phyloP scores from a whole-genome alignment of 176 grass and related monocot species.

The Oryza glumipatula region DNA sequence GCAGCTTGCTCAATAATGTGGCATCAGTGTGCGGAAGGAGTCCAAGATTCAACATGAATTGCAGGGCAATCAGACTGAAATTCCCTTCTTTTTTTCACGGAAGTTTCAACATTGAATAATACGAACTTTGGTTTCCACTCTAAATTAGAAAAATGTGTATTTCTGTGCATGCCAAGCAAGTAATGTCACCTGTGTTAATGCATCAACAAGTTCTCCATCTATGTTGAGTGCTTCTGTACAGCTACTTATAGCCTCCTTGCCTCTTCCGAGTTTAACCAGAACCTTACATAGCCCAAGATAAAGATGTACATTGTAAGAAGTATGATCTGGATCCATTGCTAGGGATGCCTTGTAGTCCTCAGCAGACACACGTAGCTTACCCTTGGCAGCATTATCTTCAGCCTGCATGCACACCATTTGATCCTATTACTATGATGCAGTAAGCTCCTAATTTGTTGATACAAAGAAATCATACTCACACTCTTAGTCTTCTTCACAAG shows the following conservation, averaged over 20 bases:
- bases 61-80: background rate
- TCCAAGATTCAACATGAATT: constrained; percentile 3
- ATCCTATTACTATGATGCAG: background rate
- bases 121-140: background rate
- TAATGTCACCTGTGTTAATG: constrained; percentile 77
- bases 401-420: constrained; percentile 56
- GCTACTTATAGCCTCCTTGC: constrained; percentile 81
- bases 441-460: constrained; percentile 15
- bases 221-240: constrained; percentile 87
- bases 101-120: constrained; percentile 4
- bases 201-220: constrained; percentile 87
- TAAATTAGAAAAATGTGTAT: background rate
- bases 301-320: constrained; percentile 78
- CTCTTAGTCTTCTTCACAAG: constrained; percentile 95
- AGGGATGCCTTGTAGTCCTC: constrained; percentile 95
- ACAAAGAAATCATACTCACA: constrained; percentile 50
- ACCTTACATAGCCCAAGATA: constrained; percentile 89
- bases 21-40: background rate
- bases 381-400: constrained; percentile 88
- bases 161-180: background rate
- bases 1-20: background rate
- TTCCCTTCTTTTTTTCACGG: background rate
- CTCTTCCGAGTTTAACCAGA: constrained; percentile 98
- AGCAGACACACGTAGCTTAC: constrained; percentile 80
- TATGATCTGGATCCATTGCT: constrained; percentile 84